These are phyloP conservation scores for Mycena metata DNA, from an alignment of 768 basidiomycete genomes.

Conservation along the genomic window DNA sequence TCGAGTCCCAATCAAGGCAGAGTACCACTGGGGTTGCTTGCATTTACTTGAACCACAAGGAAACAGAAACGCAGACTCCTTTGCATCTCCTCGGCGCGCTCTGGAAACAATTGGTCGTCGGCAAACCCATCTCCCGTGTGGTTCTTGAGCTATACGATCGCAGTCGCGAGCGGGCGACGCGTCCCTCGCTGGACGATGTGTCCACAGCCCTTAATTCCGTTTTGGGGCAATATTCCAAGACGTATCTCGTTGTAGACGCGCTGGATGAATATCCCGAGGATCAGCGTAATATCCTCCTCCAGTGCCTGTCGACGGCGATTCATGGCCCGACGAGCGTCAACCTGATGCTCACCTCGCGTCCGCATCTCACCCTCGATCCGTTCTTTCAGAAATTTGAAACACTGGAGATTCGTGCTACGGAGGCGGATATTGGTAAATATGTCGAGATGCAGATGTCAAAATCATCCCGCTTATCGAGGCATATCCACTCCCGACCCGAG, in stretches of 20 bases:
- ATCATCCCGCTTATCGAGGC: constrained; percentile 3
- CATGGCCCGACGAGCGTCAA: background rate
- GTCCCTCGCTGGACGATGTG: constrained; percentile 1
- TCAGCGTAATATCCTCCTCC: background rate
- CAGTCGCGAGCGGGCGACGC: background rate
- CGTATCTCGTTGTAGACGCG: constrained; percentile 16
- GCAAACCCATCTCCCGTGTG: background rate
- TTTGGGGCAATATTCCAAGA: background rate
- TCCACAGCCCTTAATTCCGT: background rate
- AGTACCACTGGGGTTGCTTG: background rate
- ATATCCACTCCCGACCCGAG: constrained; percentile 12
- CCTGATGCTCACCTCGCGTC: constrained; percentile 20
- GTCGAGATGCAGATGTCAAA: background rate
- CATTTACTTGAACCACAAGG: constrained; percentile 20
- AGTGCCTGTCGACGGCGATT: background rate
- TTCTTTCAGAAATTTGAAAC: background rate
- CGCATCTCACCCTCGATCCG: constrained; percentile 6
- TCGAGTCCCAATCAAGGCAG: background rate
- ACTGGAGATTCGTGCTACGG: constrained; percentile 11
- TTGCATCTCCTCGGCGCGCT: background rate
- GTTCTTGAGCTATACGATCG: background rate
- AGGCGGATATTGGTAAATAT: background rate
- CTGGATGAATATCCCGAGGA: constrained; percentile 26
- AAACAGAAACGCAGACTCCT: constrained; percentile 6
- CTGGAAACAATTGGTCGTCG: constrained; percentile 11